Conservation (phyloP, 1,139 yeast species). For the Scheffersomyces quercinus region DNA sequence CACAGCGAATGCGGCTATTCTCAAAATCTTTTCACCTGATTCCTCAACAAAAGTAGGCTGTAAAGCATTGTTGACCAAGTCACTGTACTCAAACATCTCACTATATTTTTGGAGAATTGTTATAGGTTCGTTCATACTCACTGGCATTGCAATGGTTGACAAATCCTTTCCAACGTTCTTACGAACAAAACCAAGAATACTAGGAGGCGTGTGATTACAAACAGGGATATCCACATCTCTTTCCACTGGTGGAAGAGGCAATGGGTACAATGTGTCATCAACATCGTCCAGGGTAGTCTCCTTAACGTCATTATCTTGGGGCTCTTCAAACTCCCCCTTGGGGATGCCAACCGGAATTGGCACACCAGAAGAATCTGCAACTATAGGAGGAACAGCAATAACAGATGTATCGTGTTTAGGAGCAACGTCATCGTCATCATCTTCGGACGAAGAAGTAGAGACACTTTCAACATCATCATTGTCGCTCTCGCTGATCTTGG, state of each 20-base stretch:
- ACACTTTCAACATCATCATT: constrained; percentile 19
- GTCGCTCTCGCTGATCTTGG: constrained; percentile 11
- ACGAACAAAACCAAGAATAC: constrained; percentile 73
- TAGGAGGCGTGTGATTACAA: constrained; percentile 73
- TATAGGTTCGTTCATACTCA: constrained; percentile 88
- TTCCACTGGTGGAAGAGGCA: constrained; percentile 51
- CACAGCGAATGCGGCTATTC: constrained; percentile 82
- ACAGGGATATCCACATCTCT: constrained; percentile 65
- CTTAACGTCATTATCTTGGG: neutral
- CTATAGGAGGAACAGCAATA: too few relatives aligned
- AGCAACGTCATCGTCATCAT: constrained; percentile 2
- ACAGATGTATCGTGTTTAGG: too few relatives aligned
- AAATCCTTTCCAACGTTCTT: constrained; percentile 93
- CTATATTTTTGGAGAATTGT: constrained; percentile 77
- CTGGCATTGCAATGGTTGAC: constrained; percentile 89
- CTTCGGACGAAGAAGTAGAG: constrained; percentile 13
- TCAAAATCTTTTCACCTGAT: constrained; percentile 61
- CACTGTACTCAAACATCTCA: constrained; percentile 77
- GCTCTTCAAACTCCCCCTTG: neutral
- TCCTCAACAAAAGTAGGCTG: constrained; percentile 34
- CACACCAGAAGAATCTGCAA: too few relatives aligned
- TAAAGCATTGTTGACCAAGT: constrained; percentile 64
- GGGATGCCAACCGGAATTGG: too few relatives aligned
- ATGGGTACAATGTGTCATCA: constrained; percentile 58
- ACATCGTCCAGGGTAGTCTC: constrained; percentile 10